Evolutionary conservation across 202 grass and related monocot species (phyloP).

Genomic region (Zizania palustris): DNA sequence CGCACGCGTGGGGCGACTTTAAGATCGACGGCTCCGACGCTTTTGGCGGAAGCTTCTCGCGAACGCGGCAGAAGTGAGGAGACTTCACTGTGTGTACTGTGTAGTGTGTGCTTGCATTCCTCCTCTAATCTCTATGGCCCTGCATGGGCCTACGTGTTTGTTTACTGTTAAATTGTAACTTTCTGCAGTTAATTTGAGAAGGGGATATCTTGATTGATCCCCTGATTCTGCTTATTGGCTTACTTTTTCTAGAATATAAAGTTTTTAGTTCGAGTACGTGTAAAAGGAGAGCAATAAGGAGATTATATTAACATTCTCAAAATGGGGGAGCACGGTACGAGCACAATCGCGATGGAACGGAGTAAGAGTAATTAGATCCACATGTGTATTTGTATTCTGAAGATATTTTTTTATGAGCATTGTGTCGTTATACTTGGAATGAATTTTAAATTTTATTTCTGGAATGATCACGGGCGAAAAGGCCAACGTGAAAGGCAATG

Average conservation of each 20-base stretch:
- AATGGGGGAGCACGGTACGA: too few species aligned
- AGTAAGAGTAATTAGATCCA: too few species aligned
- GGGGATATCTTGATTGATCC: background rate
- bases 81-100: too few species aligned
- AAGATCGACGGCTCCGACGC: background rate
- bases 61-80: too few species aligned
- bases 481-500: background rate
- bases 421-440: too few species aligned
- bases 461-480: background rate
- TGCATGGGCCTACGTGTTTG: background rate
- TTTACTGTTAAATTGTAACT: background rate
- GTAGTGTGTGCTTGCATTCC: background rate
- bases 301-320: too few species aligned
- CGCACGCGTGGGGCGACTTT: background rate
- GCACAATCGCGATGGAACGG: too few species aligned
- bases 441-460: background rate
- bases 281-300: too few species aligned
- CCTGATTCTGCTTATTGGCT: conserved; percentile 1
- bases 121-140: background rate
- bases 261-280: too few species aligned
- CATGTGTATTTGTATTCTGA: too few species aligned
- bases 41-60: conserved; percentile 41
- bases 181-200: background rate
- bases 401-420: too few species aligned
- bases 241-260: background rate